A percentile compares a stretch with the other conserved stretches of the same genome.
Conservation (phyloP, 148 eudicot genomes). For the Cornus kousa region DNA sequence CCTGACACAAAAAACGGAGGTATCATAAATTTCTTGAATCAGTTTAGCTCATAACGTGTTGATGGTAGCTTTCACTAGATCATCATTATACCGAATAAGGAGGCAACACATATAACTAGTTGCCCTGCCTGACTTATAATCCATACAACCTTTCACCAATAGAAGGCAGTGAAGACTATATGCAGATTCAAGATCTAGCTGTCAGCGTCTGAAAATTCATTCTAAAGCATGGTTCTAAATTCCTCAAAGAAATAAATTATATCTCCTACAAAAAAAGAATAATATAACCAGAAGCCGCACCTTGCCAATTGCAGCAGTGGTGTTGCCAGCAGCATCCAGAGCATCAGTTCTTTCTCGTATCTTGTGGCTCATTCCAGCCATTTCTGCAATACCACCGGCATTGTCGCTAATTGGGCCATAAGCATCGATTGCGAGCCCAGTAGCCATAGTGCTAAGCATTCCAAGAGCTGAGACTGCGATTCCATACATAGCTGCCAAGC, state of each 20-base stretch:
- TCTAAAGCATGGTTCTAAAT: neutral
- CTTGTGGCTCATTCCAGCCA: constrained; percentile 22
- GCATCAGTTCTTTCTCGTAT: constrained; percentile 21
- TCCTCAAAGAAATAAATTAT: neutral
- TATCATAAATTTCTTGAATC: no score
- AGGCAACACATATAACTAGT: no score
- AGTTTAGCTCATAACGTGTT: no score
- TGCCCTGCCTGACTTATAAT: no score
- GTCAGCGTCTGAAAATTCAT: neutral
- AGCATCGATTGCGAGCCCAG: constrained; percentile 19
- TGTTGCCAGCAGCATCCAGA: constrained; percentile 20
- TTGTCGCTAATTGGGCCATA: constrained; percentile 18
- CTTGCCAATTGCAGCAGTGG: constrained; percentile 22
- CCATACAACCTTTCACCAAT: neutral
- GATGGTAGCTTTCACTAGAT: no score
- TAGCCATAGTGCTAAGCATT: constrained; percentile 21
- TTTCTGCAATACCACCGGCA: constrained; percentile 21
- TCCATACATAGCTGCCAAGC: constrained; percentile 22
- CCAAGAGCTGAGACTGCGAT: constrained; percentile 18
- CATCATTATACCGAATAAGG: no score
- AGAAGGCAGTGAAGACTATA: neutral
- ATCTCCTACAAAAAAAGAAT: neutral
- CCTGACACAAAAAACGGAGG: constrained; percentile 2
- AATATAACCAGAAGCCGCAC: neutral
- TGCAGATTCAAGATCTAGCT: neutral